Base-by-base conservation (phyloP, 495 filamentous ascomycete species). In the Hypoxylon perforatum region DNA sequence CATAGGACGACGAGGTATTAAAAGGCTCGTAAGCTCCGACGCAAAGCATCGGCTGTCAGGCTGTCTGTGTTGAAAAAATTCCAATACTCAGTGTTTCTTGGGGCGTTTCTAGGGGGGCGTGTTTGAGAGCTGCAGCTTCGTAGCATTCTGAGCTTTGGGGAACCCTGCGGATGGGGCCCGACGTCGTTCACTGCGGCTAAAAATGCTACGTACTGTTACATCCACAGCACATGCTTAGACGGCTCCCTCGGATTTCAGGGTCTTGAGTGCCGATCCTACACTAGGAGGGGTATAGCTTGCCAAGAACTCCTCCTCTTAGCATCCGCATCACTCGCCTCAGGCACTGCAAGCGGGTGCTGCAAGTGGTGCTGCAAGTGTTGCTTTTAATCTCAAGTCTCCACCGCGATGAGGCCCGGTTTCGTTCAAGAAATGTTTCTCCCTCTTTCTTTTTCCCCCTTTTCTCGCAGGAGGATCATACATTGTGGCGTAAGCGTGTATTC, bases 281-380 rank as follows among this genome's bases (percentile, higher is more conserved):
- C 60, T 35, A 1, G 0, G 57, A 63, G n/a, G 12, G 42, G 61
- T 12, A 48, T 61, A 57, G 41, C 14, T 3, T 25, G 66, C 66
- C 66, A 64, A 69, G 66, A 17, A n/a, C 19, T 12, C 18, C 50
- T 63, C 66, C 25, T 28, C 25, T 28, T 28, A 61, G 38, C n/a
- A 51, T 46, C 53, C 48, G 55, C 66, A 61, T 56, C 54, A 63
- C 35, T 18, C 41, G 41, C 49, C 42, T 60, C 44, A 57, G 25
- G 39, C 58, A 57, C 42, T 35, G 30, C 30, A 35, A n/a, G 30
- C 11, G 30, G 5, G 10, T 42, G 6, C 39, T 42, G 39, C 39
- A 42, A 17, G 39, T 17, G 39, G 3, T 38, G 35, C 35, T 12
- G 35, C 35, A 28, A 28, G 25, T 28, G 25, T 7, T 3, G 3